These are phyloP conservation scores for Candida morakotiae DNA, from an alignment of 805 yeast species.

Conservation along the genomic window DNA sequence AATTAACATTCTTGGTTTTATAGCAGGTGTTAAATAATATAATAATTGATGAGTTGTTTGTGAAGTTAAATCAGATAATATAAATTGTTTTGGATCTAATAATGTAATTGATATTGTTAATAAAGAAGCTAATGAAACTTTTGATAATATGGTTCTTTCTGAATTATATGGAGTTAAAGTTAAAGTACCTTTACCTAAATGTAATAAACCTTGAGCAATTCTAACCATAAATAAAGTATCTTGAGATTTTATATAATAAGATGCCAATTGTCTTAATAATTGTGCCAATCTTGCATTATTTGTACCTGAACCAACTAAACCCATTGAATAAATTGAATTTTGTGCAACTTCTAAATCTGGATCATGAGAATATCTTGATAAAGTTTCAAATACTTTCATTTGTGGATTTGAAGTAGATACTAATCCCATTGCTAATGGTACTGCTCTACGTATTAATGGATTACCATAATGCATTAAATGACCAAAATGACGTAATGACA, in stretches of 20 bases:
- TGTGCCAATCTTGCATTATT: conserved; percentile 98
- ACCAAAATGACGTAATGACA: conserved; percentile 95
- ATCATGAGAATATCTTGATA: conserved; percentile 95
- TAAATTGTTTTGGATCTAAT: conserved; percentile 79
- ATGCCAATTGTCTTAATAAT: conserved; percentile 88
- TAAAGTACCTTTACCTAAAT: conserved; percentile 93
- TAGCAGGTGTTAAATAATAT: conserved; percentile 81
- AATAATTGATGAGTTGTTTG: conserved; percentile 68
- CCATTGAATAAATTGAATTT: conserved; percentile 95
- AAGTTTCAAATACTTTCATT: conserved; percentile 94
- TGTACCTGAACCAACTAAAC: conserved; percentile 97
- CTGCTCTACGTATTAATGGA: conserved; percentile 84
- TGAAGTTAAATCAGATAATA: conserved; percentile 55
- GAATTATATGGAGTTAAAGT: conserved; percentile 85
- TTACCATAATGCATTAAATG: conserved; percentile 98
- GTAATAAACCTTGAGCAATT: conserved; percentile 91
- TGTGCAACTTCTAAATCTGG: conserved; percentile 90
- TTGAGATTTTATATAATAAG: conserved; percentile 85
- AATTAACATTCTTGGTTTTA: conserved; percentile 87
- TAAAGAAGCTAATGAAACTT: conserved; percentile 85
- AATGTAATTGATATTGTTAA: conserved; percentile 80
- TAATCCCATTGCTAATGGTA: conserved; percentile 97
- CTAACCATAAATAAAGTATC: conserved; percentile 90
- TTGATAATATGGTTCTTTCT: conserved; percentile 82
- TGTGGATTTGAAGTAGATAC: conserved; percentile 92